Evolutionary conservation across 23 red algal species (phyloP), one percentile per base, ranked within the genome.

Genomic region (Pyropia haitanensis): DNA sequence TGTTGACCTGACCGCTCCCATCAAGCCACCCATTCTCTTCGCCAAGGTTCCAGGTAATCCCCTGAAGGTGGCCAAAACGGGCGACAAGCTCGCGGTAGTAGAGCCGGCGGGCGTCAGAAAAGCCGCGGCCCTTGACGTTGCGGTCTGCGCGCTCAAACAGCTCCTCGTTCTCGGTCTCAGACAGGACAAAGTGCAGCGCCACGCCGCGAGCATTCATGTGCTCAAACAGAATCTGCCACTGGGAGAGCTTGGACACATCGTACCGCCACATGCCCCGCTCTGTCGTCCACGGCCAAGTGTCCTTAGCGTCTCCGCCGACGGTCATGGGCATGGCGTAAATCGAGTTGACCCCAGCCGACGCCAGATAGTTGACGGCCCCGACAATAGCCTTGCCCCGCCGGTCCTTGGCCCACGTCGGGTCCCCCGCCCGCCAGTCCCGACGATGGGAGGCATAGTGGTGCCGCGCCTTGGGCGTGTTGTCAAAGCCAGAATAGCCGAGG

Each of bases 11-110:
- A 25, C 77, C 65, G 65, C 77, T 46, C 39, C 39, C 39, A 12
- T 46, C 39, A 46, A 46, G 39, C 77, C 77, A 81, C 2, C 77
- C 77, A 51, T 81, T 83, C 67, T 83, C 79, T 44, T 83, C 79
- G 48, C 79, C 79, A 0, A 83, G 34, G 17, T 65, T 83, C 29
- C 57, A 62, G 8, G 68, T 53, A 16, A 73, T 57, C 6, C 66
- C 79, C 21, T 72, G 65, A 53, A 73, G 67, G 68, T 83, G 67
- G 17, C 67, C 68, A 61, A 83, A 83, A 39, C 79, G 67, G 39
- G 79, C 79, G 20, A 83, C 55, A 15, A 83, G 51, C 79, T 83
- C 79, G 3, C 79, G 58, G 58, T 83, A 83, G 25, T 73, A 83
- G 0, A 83, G 58, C 31, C 72, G 72, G 14, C 79, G 53, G 18